Base-by-base conservation (phyloP, 2,329 filamentous ascomycete genomes). In the Trichothecium sympodiale region DNA sequence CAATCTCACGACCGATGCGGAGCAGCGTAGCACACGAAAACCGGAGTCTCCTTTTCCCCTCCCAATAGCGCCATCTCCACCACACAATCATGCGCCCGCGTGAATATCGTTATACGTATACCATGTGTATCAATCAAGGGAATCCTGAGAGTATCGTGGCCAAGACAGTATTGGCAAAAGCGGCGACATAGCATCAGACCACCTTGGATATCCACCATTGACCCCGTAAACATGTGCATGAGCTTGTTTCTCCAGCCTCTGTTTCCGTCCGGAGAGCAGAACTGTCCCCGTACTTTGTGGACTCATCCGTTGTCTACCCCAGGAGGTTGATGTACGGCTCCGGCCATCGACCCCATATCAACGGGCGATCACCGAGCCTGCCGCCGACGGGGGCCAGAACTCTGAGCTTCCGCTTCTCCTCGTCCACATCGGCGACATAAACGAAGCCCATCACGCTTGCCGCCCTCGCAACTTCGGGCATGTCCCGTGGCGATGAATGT, bases 381-480 rank as follows among this genome's bases (percentile, higher is more conserved):
- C 87, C 87, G 35, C 83, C 83, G 41, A 94, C 77, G 2, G 91
- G 91, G 14, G 84, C 80, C 39, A 98, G 62, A 15, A 96, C 67
- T 51, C 84, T 82, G 23, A 95, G 67, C 54, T 83, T 83, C 45
- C 77, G 77, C 56, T 83, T 83, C 47, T 82, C 80, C 51, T 85
- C 83, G 51, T 98, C 88, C 4, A 96, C 85, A 42, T 94, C 85
- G 1, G 85, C 81, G 13, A 96, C 83, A 51, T 94, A 95, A 20
- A 95, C 72, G 51, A 94, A 98, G 0, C 91, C 91, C 71, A 93
- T 82, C 20, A 96, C 79, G 38, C 80, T 82, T 7, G 87, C 78
- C 46, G 88, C 81, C 10, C 85, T 74, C 31, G 96, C 78, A 2
- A 75, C 71, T 33, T 84, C 77, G 6, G 81, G 71, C 1, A 72